phyloP scores from a whole-genome alignment of 108 stramenopile genomes.

The Nannochloropsis gaditana region DNA sequence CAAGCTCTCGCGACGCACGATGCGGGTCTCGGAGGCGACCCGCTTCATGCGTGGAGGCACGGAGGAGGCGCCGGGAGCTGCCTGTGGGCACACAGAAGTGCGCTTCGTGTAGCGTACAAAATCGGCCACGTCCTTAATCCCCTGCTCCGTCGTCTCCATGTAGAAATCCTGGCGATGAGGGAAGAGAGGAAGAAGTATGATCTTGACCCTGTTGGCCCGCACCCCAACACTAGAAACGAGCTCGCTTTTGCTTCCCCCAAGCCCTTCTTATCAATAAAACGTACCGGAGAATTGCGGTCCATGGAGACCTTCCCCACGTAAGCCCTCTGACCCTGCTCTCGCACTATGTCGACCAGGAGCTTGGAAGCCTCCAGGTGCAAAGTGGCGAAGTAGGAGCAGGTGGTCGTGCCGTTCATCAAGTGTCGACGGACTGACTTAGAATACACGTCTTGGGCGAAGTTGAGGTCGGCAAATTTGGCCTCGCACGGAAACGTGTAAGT shows the following conservation, averaged over 20 bases:
- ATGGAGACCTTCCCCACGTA: constrained; percentile 70
- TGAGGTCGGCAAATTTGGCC: constrained; percentile 42
- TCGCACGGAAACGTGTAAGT: constrained; percentile 68
- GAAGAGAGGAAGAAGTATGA: not conserved
- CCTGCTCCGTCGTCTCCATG: constrained; percentile 51
- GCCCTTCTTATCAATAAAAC: constrained; percentile 57
- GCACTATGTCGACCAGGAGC: constrained; percentile 57
- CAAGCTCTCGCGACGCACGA: constrained; percentile 1
- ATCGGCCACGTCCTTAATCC: constrained; percentile 47
- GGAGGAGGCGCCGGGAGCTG: not conserved
- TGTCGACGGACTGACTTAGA: constrained; percentile 54
- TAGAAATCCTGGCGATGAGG: constrained; percentile 43
- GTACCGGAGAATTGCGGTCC: constrained; percentile 64
- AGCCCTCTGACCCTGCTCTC: constrained; percentile 60
- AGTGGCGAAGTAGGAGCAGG: constrained; percentile 62
- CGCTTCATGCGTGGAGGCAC: not conserved
- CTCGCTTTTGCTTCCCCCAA: constrained; percentile 44
- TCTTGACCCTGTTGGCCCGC: not conserved
- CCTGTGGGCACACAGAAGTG: not conserved
- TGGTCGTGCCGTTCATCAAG: constrained; percentile 60
- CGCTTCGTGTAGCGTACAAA: constrained; percentile 35
- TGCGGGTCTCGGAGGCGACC: not conserved
- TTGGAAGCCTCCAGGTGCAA: constrained; percentile 60
- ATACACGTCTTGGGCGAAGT: constrained; percentile 50
- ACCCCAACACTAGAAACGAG: not conserved